Conservation (phyloP, 768 basidiomycete species). For the Thelephora aurantiotincta region DNA sequence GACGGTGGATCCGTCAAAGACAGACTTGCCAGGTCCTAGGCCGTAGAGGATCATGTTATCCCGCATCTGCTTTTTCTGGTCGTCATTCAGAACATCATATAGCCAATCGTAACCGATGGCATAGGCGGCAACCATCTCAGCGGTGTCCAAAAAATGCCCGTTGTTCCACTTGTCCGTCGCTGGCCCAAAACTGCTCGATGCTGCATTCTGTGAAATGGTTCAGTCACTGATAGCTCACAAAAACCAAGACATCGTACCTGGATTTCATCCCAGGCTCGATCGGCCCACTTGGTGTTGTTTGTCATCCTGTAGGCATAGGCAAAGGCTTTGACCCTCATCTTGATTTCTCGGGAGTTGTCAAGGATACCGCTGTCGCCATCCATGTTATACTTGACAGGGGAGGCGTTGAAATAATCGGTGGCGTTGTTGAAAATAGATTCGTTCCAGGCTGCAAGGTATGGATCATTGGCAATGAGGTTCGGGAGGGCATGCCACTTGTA, state of each 20-base stretch:
- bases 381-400: constrained; percentile 54
- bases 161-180: constrained; percentile 68
- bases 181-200: constrained; percentile 45
- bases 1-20: constrained; percentile 23
- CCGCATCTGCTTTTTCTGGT: constrained; percentile 58
- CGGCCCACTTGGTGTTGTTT: constrained; percentile 84
- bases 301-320: constrained; percentile 85
- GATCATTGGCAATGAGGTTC: constrained; percentile 60
- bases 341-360: constrained; percentile 80
- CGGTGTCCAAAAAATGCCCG: constrained; percentile 81
- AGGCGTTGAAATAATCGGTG: constrained; percentile 44
- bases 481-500: constrained; percentile 88
- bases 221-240: not conserved
- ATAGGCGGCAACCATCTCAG: constrained; percentile 81
- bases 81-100: constrained; percentile 65
- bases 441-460: constrained; percentile 86
- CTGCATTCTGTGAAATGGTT: not conserved
- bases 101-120: constrained; percentile 96
- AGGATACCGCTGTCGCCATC: constrained; percentile 88
- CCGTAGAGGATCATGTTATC: constrained; percentile 67
- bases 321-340: constrained; percentile 86
- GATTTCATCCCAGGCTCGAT: constrained; percentile 74
- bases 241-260: constrained; percentile 28
- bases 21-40: constrained; percentile 46
- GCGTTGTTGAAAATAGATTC: constrained; percentile 84